These are phyloP conservation scores for Dimocarpus longan DNA, from an alignment of 345 rosid species.

Conservation along the genomic window DNA sequence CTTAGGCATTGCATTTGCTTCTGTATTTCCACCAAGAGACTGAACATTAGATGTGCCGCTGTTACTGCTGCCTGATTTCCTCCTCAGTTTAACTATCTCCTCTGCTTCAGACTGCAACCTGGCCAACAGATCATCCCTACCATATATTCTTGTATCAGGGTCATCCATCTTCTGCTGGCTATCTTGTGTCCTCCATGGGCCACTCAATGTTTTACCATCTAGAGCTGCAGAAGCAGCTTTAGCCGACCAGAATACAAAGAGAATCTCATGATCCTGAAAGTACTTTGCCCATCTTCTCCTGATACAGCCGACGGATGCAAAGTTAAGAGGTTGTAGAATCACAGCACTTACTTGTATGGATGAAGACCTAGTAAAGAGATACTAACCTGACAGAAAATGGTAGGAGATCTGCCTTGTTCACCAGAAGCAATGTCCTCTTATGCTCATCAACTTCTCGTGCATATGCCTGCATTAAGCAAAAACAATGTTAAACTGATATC, in stretches of 20 bases:
- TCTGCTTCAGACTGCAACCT: conserved; percentile 75
- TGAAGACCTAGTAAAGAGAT: neutral
- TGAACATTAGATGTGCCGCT: conserved; percentile 30
- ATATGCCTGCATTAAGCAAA: conserved; percentile 54
- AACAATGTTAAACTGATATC: neutral
- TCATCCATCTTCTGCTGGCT: conserved; percentile 40
- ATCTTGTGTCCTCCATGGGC: conserved; percentile 38
- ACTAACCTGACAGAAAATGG: conserved; percentile 71
- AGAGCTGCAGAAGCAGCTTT: conserved; percentile 80
- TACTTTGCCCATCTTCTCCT: conserved; percentile 88
- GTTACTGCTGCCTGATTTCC: conserved; percentile 38
- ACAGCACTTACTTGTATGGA: neutral
- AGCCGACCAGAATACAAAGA: conserved; percentile 92
- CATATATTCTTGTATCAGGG: conserved; percentile 61
- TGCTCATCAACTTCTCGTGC: conserved; percentile 76
- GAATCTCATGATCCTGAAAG: conserved; percentile 54
- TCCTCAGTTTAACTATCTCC: conserved; percentile 63
- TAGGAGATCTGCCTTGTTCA: conserved; percentile 93
- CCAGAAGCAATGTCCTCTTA: conserved; percentile 80
- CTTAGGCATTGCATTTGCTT: conserved; percentile 28
- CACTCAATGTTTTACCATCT: conserved; percentile 64
- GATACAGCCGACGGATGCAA: conserved; percentile 23
- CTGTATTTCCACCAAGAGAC: conserved; percentile 21
- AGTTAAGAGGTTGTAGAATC: conserved; percentile 14
- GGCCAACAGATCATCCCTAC: conserved; percentile 80